Conservation (phyloP, 192 early-diverging fungal genomes). For the Spizellomyces sp. region DNA sequence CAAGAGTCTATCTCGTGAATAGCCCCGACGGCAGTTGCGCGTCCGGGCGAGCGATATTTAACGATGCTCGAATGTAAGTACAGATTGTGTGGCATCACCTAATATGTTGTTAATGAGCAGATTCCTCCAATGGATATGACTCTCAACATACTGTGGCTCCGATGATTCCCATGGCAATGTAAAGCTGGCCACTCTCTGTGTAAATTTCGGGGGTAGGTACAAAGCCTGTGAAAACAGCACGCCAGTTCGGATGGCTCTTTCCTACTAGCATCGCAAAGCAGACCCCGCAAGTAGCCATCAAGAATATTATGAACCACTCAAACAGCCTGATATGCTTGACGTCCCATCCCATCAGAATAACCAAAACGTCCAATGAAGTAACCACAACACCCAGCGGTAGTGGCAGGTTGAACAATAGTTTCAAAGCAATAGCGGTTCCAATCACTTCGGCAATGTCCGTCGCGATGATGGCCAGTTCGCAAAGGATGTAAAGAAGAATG, state of each 20-base stretch:
- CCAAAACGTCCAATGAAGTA: conserved; percentile 71
- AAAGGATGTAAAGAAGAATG: conserved; percentile 67
- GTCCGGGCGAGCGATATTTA: conserved; percentile 51
- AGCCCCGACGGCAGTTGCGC: conserved; percentile 34
- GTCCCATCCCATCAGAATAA: conserved; percentile 67
- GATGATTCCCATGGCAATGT: conserved; percentile 78
- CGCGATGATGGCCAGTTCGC: conserved; percentile 78
- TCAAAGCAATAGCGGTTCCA: conserved; percentile 85
- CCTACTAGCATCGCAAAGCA: conserved; percentile 70
- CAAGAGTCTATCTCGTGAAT: conserved; percentile 17
- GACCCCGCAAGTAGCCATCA: conserved; percentile 63
- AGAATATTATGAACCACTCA: conserved; percentile 67
- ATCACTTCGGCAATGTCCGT: conserved; percentile 86
- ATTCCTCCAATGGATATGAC: neutral
- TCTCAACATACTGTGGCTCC: conserved; percentile 68
- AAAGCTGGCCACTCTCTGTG: conserved; percentile 58
- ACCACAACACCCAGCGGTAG: conserved; percentile 74
- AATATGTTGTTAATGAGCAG: neutral
- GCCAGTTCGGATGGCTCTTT: conserved; percentile 58
- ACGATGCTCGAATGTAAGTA: conserved; percentile 80
- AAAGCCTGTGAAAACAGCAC: conserved; percentile 68
- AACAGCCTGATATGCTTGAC: conserved; percentile 63
- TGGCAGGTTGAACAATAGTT: conserved; percentile 72
- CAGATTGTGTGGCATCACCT: conserved; percentile 86
- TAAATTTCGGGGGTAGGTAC: conserved; percentile 61